Conservation (phyloP, 2,329 filamentous ascomycete genomes). For the Thelonectria discophora region DNA sequence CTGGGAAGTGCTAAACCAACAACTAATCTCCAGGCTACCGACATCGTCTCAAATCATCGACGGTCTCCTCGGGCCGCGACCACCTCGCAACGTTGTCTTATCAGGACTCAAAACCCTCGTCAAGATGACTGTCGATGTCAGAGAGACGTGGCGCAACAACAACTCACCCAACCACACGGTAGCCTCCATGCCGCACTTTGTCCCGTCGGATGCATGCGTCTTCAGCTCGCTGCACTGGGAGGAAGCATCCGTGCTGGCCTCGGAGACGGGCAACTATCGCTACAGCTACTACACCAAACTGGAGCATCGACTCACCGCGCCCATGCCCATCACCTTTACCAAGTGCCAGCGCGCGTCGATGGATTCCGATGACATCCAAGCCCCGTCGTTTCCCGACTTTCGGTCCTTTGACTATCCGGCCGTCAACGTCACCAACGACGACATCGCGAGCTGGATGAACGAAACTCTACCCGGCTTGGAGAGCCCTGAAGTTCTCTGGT, state of each 20-base stretch:
- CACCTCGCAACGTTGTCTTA: conserved; percentile 27
- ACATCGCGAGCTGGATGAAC: conserved; percentile 21
- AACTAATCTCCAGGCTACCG: conserved; percentile 29
- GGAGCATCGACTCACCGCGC: conserved; percentile 23
- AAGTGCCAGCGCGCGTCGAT: conserved; percentile 29
- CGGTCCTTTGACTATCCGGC: conserved; percentile 22
- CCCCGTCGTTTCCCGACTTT: conserved; percentile 27
- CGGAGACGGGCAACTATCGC: conserved; percentile 21
- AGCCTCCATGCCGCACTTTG: conserved; percentile 33
- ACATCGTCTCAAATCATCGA: conserved; percentile 28
- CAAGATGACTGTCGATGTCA: conserved; percentile 27
- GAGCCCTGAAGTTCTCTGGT: conserved; percentile 30
- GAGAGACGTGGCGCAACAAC: conserved; percentile 29
- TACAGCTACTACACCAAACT: conserved; percentile 31
- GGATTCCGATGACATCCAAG: neutral
- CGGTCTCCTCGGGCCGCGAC: conserved; percentile 24
- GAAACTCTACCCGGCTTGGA: conserved; percentile 1
- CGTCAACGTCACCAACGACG: conserved; percentile 18
- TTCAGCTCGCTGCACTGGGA: conserved; percentile 34
- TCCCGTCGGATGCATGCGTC: conserved; percentile 27
- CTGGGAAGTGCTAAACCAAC: conserved; percentile 33
- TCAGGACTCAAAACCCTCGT: conserved; percentile 24
- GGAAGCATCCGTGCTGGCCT: conserved; percentile 26
- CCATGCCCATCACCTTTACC: conserved; percentile 30
- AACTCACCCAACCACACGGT: conserved; percentile 34